A percentile compares a stretch with the other conserved stretches of the same genome.
Conservation (phyloP, 495 filamentous ascomycete genomes). For the Tetracladium setigerum region DNA sequence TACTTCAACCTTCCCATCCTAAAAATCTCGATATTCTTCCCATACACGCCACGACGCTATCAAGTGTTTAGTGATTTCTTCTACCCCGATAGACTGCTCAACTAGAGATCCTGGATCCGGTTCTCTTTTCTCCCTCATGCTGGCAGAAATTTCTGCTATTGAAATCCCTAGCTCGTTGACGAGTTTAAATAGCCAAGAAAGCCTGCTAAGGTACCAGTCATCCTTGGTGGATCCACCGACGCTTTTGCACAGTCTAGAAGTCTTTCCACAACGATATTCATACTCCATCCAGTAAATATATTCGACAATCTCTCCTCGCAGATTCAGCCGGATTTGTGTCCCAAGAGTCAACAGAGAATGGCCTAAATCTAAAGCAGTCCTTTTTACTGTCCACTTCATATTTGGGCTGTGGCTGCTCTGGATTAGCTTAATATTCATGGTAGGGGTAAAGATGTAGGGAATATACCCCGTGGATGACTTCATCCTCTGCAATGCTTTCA, state of each 20-base stretch:
- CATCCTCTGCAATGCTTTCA: neutral
- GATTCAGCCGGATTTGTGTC: neutral
- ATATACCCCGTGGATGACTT: neutral
- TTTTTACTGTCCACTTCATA: constrained; percentile 2
- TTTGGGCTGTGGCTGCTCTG: neutral
- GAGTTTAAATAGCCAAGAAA: constrained; percentile 3
- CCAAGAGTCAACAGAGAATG: neutral
- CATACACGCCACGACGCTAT: neutral
- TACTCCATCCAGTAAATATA: constrained; percentile 5
- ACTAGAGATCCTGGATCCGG: neutral
- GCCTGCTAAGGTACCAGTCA: constrained; percentile 2
- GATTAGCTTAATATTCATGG: neutral
- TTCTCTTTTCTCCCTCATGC: neutral
- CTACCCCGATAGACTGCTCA: neutral
- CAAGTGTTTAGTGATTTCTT: neutral
- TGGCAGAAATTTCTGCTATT: constrained; percentile 2
- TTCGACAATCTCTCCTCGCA: neutral
- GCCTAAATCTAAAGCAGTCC: neutral
- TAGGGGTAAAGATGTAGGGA: neutral
- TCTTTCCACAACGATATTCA: constrained; percentile 4
- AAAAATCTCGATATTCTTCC: neutral
- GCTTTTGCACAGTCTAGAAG: neutral
- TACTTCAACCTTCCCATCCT: no score
- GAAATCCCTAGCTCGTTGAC: constrained; percentile 1
- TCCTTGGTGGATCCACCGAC: neutral